Percentiles rank a stretch among this genome's conserved stretches.
phyloP scores from a whole-genome alignment of 345 rosid species.

The Camelina laxa region DNA sequence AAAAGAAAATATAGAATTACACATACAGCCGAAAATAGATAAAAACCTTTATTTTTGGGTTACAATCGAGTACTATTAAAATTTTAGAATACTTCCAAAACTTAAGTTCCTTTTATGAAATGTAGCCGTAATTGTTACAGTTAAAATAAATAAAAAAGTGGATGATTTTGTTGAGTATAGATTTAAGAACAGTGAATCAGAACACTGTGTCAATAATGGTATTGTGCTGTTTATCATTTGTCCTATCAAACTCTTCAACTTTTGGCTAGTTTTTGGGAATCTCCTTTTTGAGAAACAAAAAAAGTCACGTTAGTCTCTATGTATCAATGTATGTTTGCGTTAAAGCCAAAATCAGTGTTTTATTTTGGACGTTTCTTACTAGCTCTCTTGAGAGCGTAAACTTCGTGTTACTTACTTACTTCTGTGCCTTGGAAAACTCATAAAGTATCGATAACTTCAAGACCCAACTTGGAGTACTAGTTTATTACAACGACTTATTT shows the following conservation, averaged over 20 bases:
- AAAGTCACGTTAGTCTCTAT: slow-evolving; percentile 23
- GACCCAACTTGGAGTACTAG: slow-evolving; percentile 1
- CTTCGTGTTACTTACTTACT: slow-evolving; percentile 24
- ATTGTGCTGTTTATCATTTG: neutral
- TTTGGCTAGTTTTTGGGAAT: slow-evolving; percentile 14
- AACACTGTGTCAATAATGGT: neutral
- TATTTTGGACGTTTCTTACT: neutral
- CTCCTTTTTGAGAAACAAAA: neutral
- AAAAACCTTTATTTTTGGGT: neutral
- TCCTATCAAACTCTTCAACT: slow-evolving; percentile 2
- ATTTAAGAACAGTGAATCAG: slow-evolving; percentile 3
- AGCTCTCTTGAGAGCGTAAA: neutral
- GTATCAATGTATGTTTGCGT: neutral
- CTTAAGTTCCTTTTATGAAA: neutral
- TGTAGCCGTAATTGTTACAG: neutral
- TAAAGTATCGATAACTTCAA: neutral
- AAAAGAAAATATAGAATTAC: neutral
- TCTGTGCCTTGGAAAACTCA: neutral
- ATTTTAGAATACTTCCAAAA: slow-evolving; percentile 5
- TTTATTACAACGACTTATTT: neutral
- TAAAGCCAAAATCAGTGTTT: neutral
- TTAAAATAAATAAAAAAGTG: neutral
- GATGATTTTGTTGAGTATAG: neutral
- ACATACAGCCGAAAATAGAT: neutral
- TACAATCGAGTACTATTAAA: neutral